A percentile compares a stretch with the other conserved stretches of the same genome.
Conservation (phyloP, 2,329 filamentous ascomycete species). For the Ceratocystis harringtonii region DNA sequence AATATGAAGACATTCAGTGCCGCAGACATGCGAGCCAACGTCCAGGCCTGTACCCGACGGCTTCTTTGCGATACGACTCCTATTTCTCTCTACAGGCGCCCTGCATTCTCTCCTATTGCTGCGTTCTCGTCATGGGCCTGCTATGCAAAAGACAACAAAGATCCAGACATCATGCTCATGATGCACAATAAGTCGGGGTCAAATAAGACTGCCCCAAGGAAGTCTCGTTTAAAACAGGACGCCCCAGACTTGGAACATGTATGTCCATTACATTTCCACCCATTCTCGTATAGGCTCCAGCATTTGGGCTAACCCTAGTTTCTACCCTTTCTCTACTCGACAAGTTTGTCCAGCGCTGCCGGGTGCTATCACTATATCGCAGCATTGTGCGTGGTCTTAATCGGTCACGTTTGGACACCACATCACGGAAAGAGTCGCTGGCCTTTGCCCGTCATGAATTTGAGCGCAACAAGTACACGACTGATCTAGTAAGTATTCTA, state of each 20-base stretch:
- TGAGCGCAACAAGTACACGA: constrained; percentile 41
- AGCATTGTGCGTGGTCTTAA: constrained; percentile 39
- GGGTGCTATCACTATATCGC: constrained; percentile 43
- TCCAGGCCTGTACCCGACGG: background rate
- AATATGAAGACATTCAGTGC: background rate
- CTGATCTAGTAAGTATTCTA: constrained; percentile 35
- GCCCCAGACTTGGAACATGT: background rate
- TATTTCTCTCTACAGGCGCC: background rate
- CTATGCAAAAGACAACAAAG: background rate
- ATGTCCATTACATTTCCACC: background rate
- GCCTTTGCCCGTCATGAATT: constrained; percentile 45
- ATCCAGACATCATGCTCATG: background rate
- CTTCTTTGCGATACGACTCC: background rate
- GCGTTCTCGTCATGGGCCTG: background rate
- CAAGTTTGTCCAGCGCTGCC: constrained; percentile 44
- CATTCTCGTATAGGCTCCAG: background rate
- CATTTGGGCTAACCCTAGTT: background rate
- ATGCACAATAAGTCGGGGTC: background rate
- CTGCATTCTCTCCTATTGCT: background rate
- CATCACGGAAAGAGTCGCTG: constrained; percentile 40
- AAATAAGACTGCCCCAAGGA: background rate
- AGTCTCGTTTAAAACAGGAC: background rate
- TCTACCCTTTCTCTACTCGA: background rate
- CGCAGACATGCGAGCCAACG: background rate
- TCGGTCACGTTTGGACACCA: constrained; percentile 35